A percentile compares a stretch with the other conserved stretches of the same genome.
These are phyloP conservation scores for Fusarium coicis DNA, from an alignment of 2,329 filamentous ascomycete genomes.

Conservation along the genomic window DNA sequence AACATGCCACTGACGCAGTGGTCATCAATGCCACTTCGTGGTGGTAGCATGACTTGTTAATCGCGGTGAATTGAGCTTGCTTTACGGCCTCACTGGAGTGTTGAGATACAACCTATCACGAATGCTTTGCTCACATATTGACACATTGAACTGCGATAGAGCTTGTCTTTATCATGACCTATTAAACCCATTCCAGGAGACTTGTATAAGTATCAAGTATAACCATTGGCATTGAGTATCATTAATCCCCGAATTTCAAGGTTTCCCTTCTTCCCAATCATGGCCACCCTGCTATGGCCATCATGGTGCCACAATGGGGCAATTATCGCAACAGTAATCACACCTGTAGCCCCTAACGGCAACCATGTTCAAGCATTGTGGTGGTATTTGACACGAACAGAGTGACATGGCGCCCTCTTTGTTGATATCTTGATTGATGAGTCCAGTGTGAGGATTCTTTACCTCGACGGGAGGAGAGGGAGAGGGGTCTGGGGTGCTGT, in stretches of 20 bases:
- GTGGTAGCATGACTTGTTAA: neutral
- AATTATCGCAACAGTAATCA: neutral
- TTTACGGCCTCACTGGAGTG: neutral
- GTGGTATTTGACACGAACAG: neutral
- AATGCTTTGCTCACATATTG: neutral
- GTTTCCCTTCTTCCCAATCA: neutral
- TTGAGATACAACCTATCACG: neutral
- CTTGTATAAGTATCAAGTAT: neutral
- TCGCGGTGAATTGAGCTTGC: rapidly evolving
- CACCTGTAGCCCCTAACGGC: neutral
- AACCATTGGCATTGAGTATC: neutral
- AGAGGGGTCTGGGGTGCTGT: neutral
- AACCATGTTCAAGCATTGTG: neutral
- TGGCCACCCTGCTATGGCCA: rapidly evolving
- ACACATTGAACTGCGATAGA: neutral
- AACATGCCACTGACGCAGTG: neutral
- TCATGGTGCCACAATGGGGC: neutral
- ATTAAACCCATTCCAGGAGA: rapidly evolving
- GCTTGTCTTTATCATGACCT: neutral
- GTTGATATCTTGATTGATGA: rapidly evolving
- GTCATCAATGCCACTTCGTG: rapidly evolving
- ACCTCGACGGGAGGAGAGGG: neutral
- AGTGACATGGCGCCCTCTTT: neutral
- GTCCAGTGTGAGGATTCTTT: neutral
- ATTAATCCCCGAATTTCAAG: rapidly evolving